These are phyloP conservation scores for Vaccinium macrocarpon DNA, from an alignment of 148 eudicot genomes.

Conservation along the genomic window DNA sequence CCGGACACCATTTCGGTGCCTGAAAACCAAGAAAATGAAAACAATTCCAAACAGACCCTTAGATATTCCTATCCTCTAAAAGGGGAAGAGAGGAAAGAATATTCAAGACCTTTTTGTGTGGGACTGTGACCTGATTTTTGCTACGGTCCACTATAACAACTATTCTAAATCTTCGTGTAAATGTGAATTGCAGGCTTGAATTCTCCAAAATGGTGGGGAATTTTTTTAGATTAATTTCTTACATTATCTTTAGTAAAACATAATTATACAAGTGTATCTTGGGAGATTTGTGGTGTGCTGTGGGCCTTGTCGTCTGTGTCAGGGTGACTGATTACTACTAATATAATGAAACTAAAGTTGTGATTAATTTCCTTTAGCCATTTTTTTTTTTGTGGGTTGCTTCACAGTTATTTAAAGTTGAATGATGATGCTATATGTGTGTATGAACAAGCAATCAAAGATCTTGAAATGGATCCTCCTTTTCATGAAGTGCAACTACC, in stretches of 20 bases:
- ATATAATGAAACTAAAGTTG: conserved; percentile 2
- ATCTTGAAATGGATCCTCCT: conserved; percentile 9
- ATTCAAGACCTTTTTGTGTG: background rate
- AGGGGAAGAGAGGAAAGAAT: background rate
- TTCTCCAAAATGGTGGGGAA: conserved; percentile 3
- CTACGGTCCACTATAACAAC: background rate
- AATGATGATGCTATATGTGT: background rate
- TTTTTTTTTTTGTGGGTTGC: background rate
- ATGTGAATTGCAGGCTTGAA: conserved; percentile 8
- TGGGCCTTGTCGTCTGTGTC: background rate
- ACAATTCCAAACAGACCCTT: conserved; percentile 6
- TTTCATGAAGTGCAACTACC: conserved; percentile 2
- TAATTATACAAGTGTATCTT: conserved; percentile 7
- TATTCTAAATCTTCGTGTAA: background rate
- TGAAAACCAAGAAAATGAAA: background rate
- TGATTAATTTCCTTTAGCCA: background rate
- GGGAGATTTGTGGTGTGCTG: conserved; percentile 5
- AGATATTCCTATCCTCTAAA: background rate
- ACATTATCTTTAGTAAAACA: background rate
- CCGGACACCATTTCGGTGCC: background rate
- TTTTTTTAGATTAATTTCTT: conserved; percentile 1
- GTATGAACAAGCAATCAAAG: conserved; percentile 8
- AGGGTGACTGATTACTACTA: background rate
- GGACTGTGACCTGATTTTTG: conserved; percentile 3
- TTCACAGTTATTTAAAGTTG: conserved; percentile 3